A percentile compares a stretch with the other conserved stretches of the same genome.
phyloP scores from a whole-genome alignment of 768 basidiomycete species.

The Amanita subjunquillea region DNA sequence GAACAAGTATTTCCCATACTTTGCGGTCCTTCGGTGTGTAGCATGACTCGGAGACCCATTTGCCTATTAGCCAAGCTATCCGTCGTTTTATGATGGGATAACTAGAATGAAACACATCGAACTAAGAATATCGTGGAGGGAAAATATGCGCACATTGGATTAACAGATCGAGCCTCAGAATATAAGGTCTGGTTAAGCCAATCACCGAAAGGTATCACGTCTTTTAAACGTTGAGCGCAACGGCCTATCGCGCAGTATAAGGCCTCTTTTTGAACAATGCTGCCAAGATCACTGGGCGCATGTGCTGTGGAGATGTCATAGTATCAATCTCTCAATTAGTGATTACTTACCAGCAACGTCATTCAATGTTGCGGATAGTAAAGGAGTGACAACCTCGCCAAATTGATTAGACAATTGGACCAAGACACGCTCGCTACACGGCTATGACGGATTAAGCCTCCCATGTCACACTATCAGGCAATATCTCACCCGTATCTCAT shows the following conservation, averaged over 20 bases:
- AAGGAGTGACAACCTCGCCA: slow-evolving; percentile 53
- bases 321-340: not conserved
- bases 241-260: slow-evolving; percentile 86
- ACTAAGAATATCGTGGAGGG: not conserved
- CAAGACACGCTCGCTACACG: slow-evolving; percentile 89
- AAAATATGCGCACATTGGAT: slow-evolving; percentile 38
- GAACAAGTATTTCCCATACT: slow-evolving; percentile 75
- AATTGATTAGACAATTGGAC: slow-evolving; percentile 71
- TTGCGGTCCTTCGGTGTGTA: slow-evolving; percentile 45
- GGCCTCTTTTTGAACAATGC: slow-evolving; percentile 73
- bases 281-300: slow-evolving; percentile 41
- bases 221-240: slow-evolving; percentile 54
- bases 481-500: slow-evolving; percentile 68
- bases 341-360: slow-evolving; percentile 44
- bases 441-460: slow-evolving; percentile 32
- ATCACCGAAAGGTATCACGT: slow-evolving; percentile 52
- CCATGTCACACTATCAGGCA: not conserved
- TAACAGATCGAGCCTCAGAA: slow-evolving; percentile 47
- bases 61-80: slow-evolving; percentile 90
- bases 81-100: slow-evolving; percentile 91
- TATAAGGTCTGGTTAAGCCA: slow-evolving; percentile 59
- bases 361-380: slow-evolving; percentile 51
- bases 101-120: slow-evolving; percentile 24
- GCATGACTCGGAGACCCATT: slow-evolving; percentile 71
- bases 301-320: slow-evolving; percentile 21